Conservation (phyloP, 768 basidiomycete species). For the Boletus edulis region DNA sequence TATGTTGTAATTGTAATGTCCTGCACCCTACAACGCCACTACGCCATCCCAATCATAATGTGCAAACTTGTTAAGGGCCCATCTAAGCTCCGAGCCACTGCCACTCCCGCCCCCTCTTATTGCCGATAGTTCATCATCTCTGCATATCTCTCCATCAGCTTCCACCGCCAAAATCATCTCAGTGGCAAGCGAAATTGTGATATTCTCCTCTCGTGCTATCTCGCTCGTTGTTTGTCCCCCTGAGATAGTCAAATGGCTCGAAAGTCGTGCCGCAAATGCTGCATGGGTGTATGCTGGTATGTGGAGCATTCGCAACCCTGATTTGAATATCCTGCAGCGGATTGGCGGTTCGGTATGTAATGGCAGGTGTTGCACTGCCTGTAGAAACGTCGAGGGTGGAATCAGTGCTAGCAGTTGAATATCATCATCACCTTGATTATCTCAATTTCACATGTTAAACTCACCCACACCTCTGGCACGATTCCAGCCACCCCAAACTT, state of each 20-base stretch:
- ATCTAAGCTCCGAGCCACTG: conserved; percentile 62
- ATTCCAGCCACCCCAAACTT: conserved; percentile 96
- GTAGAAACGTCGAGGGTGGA: conserved; percentile 83
- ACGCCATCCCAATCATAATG: conserved; percentile 79
- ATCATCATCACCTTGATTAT: not conserved
- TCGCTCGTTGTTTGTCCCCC: conserved; percentile 63
- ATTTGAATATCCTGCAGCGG: conserved; percentile 60
- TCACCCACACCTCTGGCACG: conserved; percentile 87
- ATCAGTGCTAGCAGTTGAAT: conserved; percentile 64
- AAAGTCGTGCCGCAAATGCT: conserved; percentile 68
- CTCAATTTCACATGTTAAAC: not conserved
- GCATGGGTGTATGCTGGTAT: conserved; percentile 71
- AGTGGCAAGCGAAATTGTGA: conserved; percentile 69
- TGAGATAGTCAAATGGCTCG: conserved; percentile 46
- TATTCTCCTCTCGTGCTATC: conserved; percentile 65
- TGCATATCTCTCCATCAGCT: conserved; percentile 62
- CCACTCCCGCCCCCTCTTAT: conserved; percentile 41
- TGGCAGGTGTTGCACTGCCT: conserved; percentile 67
- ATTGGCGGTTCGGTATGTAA: conserved; percentile 67
- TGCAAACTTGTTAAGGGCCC: conserved; percentile 67
- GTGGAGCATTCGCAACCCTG: conserved; percentile 80
- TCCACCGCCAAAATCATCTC: conserved; percentile 83
- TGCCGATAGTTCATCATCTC: conserved; percentile 59
- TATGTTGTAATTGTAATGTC: not conserved
- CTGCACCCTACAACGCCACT: conserved; percentile 1